Base-by-base conservation (phyloP, 208 protist species). In the Wallacemonas sp. region DNA sequence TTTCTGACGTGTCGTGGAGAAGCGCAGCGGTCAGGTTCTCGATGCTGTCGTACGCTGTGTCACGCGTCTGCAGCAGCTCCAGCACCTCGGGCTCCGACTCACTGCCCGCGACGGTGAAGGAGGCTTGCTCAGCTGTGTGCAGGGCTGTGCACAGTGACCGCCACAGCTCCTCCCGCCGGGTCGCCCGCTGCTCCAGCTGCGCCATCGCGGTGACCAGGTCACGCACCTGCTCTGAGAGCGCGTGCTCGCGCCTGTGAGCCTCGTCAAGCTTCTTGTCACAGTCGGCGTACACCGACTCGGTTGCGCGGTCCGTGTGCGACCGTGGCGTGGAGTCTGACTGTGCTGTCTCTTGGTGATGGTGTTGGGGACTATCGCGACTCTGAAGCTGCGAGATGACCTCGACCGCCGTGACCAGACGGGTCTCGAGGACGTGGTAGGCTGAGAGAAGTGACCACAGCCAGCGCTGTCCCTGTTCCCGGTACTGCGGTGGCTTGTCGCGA, bases 391-490 rank as follows among this genome's bases (percentile, higher is more conserved):
- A 55, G 29, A 79, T 74, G n/a, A 79, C 56, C 14, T 88, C 81
- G 14, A 76, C 76, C 1, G 87, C 83, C 0, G 76, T 68, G n/a
- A 86, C 70, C 30, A 93, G 73, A 21, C 87, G 81, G 8, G 71
- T 81, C 61, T 93, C 79, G 26, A 93, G 26, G 14, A 82, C 81
- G 67, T 89, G 76, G 57, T 85, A 87, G 16, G 87, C 87, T 5
- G 78, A 76, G 1, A 92, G 68, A 54, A 89, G 77, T 1, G 61
- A 70, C 87, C 87, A 93, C 52, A 93, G 73, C 78, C 74, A 88
- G 56, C 57, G 76, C 80, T 88, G 83, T 48, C 76, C 81, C 63
- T 88, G 81, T 16, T 58, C 58, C 14, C 76, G 73, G 17, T 67
- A n/a, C n/a, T n/a, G 65, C 29, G 24, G 27, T 14, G 83, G 78